Evolutionary conservation across 2,329 filamentous ascomycete genomes (phyloP), one percentile per base, ranked within the genome.

Genomic region (Colletotrichum tabaci): DNA sequence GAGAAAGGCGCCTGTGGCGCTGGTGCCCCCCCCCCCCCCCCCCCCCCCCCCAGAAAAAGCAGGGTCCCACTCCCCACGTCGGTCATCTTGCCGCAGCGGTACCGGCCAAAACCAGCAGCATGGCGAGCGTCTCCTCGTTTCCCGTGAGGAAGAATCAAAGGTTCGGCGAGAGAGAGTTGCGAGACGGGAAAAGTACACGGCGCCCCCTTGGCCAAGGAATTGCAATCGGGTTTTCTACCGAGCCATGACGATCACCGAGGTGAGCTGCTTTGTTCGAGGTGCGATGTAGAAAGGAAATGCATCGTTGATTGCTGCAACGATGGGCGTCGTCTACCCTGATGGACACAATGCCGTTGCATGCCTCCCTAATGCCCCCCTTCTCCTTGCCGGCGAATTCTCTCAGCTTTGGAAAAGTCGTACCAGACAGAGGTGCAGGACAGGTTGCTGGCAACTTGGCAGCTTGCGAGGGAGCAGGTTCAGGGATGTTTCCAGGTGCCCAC

Each of bases 401-500:
- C 40, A 47, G 65, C 58, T 60, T 26, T n/a, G 40, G 23, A 64
- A 63, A 69, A 71, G 49, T 70, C 55, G 66, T 61, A 71, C 56
- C 66, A 71, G 67, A 50, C 55, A 47, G 40, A 67, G 50, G 57
- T 53, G 68, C 68, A 71, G 58, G 65, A 42, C 46, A 23, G 61
- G 42, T 58, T 63, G 52, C 40, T 63, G 65, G 42, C 57, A 46
- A 40, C 35, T 38, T 9, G 35, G 35, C 35, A 38, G 12, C 35
- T 38, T 38, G 35, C 35, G 9, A 55, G 44, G 47, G 26, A 58
- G 46, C 46, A 60, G 58, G 69, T 60, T 63, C 69, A 72, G 66
- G 69, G 69, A 64, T 72, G 65, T 53, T 62, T 60, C 30, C 21
- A 47, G 53, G 42, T 42, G 40, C 55, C 69, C 69, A 69, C 58